Percentiles rank a stretch among this genome's conserved stretches.
These are phyloP conservation scores for Berkeleyomyces basicola DNA, from an alignment of 2,329 filamentous ascomycete genomes.

Conservation along the genomic window DNA sequence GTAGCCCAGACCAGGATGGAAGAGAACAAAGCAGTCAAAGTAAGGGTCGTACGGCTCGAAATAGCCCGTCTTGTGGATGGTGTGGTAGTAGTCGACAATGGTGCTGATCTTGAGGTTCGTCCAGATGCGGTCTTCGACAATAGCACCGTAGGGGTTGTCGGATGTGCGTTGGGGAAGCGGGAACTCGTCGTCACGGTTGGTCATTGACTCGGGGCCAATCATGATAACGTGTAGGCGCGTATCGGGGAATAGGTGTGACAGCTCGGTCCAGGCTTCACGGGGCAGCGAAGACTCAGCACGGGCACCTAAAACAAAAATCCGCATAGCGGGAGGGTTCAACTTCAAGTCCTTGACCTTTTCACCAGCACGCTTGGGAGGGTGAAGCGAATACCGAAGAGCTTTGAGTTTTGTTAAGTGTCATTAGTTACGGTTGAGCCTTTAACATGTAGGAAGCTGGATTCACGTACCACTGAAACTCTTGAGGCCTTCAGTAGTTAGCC, in stretches of 20 bases:
- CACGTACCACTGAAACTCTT: slow-evolving; percentile 80
- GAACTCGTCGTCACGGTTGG: slow-evolving; percentile 82
- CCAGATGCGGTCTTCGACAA: slow-evolving; percentile 81
- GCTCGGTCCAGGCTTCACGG: slow-evolving; percentile 81
- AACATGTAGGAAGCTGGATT: neutral
- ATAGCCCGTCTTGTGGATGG: slow-evolving; percentile 73
- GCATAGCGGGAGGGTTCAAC: slow-evolving; percentile 70
- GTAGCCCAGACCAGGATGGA: slow-evolving; percentile 92
- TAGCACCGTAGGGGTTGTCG: slow-evolving; percentile 78
- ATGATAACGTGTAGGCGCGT: slow-evolving; percentile 83
- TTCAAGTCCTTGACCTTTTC: slow-evolving; percentile 61
- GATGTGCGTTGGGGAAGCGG: slow-evolving; percentile 75
- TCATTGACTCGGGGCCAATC: slow-evolving; percentile 91
- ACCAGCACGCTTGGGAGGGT: slow-evolving; percentile 63
- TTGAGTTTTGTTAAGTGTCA: slow-evolving; percentile 5
- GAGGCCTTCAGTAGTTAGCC: slow-evolving; percentile 72
- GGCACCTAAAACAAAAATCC: slow-evolving; percentile 84
- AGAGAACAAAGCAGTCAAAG: slow-evolving; percentile 93
- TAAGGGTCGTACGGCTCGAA: slow-evolving; percentile 96
- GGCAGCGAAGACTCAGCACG: slow-evolving; percentile 95
- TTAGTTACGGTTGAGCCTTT: neutral
- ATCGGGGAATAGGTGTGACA: slow-evolving; percentile 88
- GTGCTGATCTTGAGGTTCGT: slow-evolving; percentile 92
- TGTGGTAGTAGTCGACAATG: slow-evolving; percentile 97
- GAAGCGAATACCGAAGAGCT: slow-evolving; percentile 86